A percentile compares a stretch with the other conserved stretches of the same genome.
Conservation (phyloP, 1,284 basidiomycete species). For the Nidula niveotomentosa region DNA sequence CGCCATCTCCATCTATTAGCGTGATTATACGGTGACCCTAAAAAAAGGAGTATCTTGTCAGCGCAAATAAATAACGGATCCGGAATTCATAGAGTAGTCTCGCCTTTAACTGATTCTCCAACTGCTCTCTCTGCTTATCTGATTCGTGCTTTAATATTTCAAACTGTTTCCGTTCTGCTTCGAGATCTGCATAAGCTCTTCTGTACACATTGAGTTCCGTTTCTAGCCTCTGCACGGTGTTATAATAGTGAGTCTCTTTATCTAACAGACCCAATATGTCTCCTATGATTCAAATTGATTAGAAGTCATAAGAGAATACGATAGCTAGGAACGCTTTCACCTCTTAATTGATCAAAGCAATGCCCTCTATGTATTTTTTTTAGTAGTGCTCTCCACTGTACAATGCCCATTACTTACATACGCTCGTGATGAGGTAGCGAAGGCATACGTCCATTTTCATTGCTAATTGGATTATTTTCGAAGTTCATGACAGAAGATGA, state of each 20-base stretch:
- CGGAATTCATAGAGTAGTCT: not conserved
- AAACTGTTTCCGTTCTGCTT: slow-evolving; percentile 28
- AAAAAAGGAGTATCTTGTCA: not conserved
- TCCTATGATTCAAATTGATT: slow-evolving; percentile 14
- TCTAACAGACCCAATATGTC: slow-evolving; percentile 25
- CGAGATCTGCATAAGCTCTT: slow-evolving; percentile 33
- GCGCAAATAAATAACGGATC: no score
- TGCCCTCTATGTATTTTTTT: no score
- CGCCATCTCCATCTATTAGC: slow-evolving; percentile 69
- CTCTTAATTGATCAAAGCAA: no score
- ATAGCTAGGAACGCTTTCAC: no score
- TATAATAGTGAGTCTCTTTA: slow-evolving; percentile 20
- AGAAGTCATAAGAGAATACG: no score
- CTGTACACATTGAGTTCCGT: slow-evolving; percentile 38
- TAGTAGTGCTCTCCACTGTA: no score
- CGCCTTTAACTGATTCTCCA: slow-evolving; percentile 41
- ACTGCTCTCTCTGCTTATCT: slow-evolving; percentile 32
- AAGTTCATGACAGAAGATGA: no score
- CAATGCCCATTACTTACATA: no score
- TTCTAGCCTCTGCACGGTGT: slow-evolving; percentile 33
- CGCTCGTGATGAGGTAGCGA: no score
- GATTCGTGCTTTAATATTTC: slow-evolving; percentile 28
- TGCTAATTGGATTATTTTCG: no score
- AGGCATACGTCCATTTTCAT: no score
- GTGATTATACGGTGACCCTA: slow-evolving; percentile 52